Percentiles rank a stretch among this genome's conserved stretches.
phyloP scores from a whole-genome alignment of 192 early-diverging fungal species.

The Rhizoclosmatium globosum region DNA sequence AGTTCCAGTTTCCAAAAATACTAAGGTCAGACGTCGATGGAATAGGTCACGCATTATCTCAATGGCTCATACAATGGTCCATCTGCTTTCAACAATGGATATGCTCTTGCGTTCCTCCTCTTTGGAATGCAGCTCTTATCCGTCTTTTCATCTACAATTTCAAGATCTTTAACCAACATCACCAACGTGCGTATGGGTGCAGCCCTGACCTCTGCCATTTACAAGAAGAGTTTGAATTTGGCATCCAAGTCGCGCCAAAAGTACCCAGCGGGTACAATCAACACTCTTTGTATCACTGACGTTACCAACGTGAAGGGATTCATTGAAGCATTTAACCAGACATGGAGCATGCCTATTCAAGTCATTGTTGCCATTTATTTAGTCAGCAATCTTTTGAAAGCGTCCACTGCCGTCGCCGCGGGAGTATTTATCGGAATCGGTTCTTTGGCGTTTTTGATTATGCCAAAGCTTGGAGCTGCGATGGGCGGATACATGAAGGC shows the following conservation, averaged over 20 bases:
- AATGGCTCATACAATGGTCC: too few relatives aligned
- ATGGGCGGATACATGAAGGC: neutral
- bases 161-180: constrained; percentile 4
- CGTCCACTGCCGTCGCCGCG: neutral
- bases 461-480: neutral
- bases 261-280: constrained; percentile 59
- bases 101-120: constrained; percentile 19
- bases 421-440: constrained; percentile 74
- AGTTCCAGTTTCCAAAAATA: too few relatives aligned
- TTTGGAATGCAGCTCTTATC: constrained; percentile 23
- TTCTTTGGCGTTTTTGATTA: neutral
- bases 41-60: too few relatives aligned
- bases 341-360: constrained; percentile 14
- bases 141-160: neutral
- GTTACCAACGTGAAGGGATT: constrained; percentile 67
- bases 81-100: too few relatives aligned
- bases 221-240: too few relatives aligned
- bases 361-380: constrained; percentile 20
- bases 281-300: constrained; percentile 42
- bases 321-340: neutral
- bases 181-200: neutral
- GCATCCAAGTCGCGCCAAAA: constrained; percentile 9
- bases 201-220: constrained; percentile 1
- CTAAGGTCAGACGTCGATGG: too few relatives aligned
- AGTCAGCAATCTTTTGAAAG: constrained; percentile 6